phyloP scores from a whole-genome alignment of 768 basidiomycete genomes.

The Tricholoma flavovirens region DNA sequence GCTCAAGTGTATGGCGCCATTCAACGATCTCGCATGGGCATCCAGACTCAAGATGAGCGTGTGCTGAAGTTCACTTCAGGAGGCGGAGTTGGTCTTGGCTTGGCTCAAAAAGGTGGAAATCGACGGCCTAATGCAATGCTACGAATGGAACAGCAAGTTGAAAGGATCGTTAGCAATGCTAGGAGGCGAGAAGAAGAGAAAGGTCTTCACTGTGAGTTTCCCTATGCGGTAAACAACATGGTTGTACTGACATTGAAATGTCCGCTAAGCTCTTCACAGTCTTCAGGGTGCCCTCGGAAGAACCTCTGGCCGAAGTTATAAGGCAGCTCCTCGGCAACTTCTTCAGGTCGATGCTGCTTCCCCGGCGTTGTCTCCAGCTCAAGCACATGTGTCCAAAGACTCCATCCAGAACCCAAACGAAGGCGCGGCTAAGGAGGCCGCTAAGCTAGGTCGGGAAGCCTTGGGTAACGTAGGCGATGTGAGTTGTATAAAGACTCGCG shows the following conservation, averaged over 20 bases:
- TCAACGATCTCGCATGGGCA: conserved; percentile 69
- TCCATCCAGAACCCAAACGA: conserved; percentile 33
- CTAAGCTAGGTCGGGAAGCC: conserved; percentile 69
- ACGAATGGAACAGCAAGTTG: conserved; percentile 92
- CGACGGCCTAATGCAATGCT: conserved; percentile 85
- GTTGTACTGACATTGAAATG: background rate
- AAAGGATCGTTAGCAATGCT: conserved; percentile 91
- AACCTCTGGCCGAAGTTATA: conserved; percentile 89
- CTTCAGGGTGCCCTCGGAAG: conserved; percentile 93
- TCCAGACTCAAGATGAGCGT: conserved; percentile 66
- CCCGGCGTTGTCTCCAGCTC: conserved; percentile 39
- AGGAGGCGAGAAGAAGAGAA: conserved; percentile 84
- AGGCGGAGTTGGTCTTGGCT: conserved; percentile 81
- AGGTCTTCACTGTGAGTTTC: conserved; percentile 47
- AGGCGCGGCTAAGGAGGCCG: conserved; percentile 67
- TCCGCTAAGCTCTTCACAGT: conserved; percentile 53
- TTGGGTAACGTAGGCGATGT: conserved; percentile 57
- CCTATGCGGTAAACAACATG: background rate
- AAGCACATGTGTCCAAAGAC: conserved; percentile 51
- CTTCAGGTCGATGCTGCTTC: conserved; percentile 78
- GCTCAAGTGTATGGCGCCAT: conserved; percentile 93
- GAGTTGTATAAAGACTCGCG: conserved; percentile 11
- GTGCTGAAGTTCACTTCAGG: conserved; percentile 82
- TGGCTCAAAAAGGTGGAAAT: conserved; percentile 60
- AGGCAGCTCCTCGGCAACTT: conserved; percentile 93